phyloP scores from a whole-genome alignment of 768 basidiomycete species.

The Suillus cothurnatus region DNA sequence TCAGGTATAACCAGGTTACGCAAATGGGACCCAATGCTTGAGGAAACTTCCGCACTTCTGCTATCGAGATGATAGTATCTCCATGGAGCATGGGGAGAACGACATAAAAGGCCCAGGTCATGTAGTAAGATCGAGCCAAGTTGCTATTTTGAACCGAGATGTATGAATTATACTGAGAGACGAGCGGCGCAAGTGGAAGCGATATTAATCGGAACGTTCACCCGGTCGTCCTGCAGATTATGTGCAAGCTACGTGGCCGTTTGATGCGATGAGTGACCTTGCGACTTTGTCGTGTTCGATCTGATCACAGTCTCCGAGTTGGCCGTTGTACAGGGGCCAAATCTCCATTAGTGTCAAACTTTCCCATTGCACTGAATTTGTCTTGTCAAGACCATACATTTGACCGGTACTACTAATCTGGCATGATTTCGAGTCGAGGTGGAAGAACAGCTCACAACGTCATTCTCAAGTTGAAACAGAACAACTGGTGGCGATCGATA shows the following conservation, averaged over 20 bases:
- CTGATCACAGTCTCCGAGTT: neutral
- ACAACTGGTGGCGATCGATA: conserved; percentile 2
- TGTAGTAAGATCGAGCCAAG: neutral
- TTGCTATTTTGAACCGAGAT: neutral
- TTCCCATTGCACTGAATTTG: conserved; percentile 4
- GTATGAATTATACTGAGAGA: neutral
- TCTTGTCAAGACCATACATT: too few species aligned
- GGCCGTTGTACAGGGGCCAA: neutral
- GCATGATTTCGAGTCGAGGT: conserved; percentile 14
- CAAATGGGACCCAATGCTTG: neutral
- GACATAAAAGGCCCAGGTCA: neutral
- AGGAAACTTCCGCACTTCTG: neutral
- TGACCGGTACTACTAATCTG: too few species aligned
- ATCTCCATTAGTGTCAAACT: conserved; percentile 4
- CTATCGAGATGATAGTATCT: neutral
- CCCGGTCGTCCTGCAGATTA: neutral
- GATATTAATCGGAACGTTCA: neutral
- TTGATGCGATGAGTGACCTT: neutral
- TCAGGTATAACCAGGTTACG: neutral
- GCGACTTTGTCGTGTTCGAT: conserved; percentile 7
- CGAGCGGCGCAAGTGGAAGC: neutral
- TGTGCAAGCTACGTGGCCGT: neutral
- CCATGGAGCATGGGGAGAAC: neutral
- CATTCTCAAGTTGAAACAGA: conserved; percentile 5
- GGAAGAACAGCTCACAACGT: conserved; percentile 11